These are phyloP conservation scores for Batkoa obscura DNA, from an alignment of 371 early-diverging fungal genomes.

Conservation along the genomic window DNA sequence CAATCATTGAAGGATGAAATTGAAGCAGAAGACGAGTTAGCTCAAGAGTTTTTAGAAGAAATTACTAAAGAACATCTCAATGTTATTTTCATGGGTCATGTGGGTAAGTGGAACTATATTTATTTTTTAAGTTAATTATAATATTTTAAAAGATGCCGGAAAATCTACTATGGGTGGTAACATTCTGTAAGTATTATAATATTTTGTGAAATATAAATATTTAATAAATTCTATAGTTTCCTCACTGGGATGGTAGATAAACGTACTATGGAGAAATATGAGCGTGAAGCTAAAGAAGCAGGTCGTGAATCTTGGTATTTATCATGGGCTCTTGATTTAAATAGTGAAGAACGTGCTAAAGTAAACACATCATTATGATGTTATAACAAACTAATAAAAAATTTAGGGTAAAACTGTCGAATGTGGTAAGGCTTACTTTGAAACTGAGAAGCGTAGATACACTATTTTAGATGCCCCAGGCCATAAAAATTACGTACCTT, in stretches of 20 bases:
- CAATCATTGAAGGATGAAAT: conserved; percentile 10
- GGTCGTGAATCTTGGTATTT: conserved; percentile 95
- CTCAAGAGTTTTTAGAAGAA: conserved; percentile 40
- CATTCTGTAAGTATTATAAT: conserved; percentile 41
- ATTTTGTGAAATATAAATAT: background rate
- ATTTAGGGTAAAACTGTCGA: conserved; percentile 88
- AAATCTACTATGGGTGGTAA: conserved; percentile 99
- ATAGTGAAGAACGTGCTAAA: conserved; percentile 90
- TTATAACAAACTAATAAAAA: background rate
- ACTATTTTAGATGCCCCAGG: conserved; percentile 98
- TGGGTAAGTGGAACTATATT: conserved; percentile 23
- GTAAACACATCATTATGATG: conserved; percentile 11
- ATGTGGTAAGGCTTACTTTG: conserved; percentile 94
- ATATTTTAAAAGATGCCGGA: conserved; percentile 76
- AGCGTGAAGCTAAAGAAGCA: conserved; percentile 86
- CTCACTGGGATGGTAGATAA: conserved; percentile 96
- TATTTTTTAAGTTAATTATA: background rate
- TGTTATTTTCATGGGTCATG: conserved; percentile 99
- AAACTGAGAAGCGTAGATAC: conserved; percentile 83
- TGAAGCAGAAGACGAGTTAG: conserved; percentile 23
- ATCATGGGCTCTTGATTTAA: conserved; percentile 94
- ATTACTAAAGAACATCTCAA: conserved; percentile 81
- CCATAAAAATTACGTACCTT: conserved; percentile 98
- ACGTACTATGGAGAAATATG: conserved; percentile 98
- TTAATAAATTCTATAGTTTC: conserved; percentile 13